Evolutionary conservation across 371 early-diverging fungal species (phyloP), one percentile per base, ranked within the genome.

Genomic region (Mucor racemosus): DNA sequence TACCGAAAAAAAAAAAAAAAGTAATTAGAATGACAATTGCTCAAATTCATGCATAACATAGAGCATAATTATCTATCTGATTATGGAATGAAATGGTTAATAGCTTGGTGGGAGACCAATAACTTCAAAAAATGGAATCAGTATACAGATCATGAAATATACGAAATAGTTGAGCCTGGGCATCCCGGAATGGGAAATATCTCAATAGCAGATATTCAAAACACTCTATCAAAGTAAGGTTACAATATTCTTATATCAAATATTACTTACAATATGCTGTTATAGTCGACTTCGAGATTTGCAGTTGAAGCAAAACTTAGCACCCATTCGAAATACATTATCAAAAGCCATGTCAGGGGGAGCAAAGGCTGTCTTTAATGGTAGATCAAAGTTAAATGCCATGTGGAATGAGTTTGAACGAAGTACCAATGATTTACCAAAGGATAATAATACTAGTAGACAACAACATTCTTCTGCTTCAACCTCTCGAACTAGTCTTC

Each of bases 61-160:
- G 91, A 86, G 15, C 83, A 82, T 33, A 89, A 92, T 60, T 83
- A 86, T 64, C 66, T 88, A 8, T 60, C 78, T 7, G 93, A 92
- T 69, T 92, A 87, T 73, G 88, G 90, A 33, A 76, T 79, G 64
- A 74, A 76, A 34, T 92, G 89, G 82, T 69, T 91, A 50, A 81
- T 78, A 58, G 82, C 81, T 35, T 94, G 94, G 94, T 83, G 89
- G 58, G 77, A 84, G 36, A 90, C 93, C 36, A 83, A 81, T 38
- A 91, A 88, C 64, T 94, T 88, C 65, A 78, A 77, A 54, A 75
- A 90, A 19, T 94, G 93, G 94, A 82, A 87, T 53, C 81, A 82
- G 14, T 79, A 73, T 66, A 88, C 88, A 38, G 89, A 87, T 71
- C 85, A 88, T 72, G 88, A 89, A 67, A 84, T 88, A 67, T 79